Conservation (phyloP, 2,329 filamentous ascomycete genomes). For the Mycosphaerella arachidis region DNA sequence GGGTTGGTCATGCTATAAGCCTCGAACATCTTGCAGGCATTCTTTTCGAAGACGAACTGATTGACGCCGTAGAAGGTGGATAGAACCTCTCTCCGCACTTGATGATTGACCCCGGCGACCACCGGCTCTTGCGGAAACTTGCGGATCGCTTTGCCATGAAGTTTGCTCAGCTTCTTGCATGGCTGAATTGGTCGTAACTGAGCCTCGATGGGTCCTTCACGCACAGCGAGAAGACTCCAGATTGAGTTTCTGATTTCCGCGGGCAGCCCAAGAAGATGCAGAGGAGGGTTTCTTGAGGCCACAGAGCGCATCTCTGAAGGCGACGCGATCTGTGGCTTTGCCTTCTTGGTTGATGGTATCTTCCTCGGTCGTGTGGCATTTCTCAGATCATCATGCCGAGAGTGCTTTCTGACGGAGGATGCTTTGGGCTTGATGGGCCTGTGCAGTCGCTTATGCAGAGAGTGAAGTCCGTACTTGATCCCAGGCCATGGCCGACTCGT, state of each 20-base stretch:
- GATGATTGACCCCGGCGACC: constrained; percentile 14
- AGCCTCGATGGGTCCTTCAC: constrained; percentile 15
- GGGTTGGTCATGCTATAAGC: constrained; percentile 14
- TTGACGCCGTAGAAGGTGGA: constrained; percentile 22
- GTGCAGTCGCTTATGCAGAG: constrained; percentile 16
- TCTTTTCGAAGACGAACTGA: constrained; percentile 17
- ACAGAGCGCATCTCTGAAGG: constrained; percentile 2
- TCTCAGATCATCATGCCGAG: constrained; percentile 1
- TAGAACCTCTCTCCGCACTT: constrained; percentile 18
- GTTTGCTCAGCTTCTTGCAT: constrained; percentile 10
- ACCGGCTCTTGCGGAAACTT: constrained; percentile 18
- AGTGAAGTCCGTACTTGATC: constrained; percentile 12
- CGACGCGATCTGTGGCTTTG: not conserved
- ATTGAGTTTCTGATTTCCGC: constrained; percentile 20
- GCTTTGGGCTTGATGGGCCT: constrained; percentile 1
- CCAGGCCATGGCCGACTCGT: constrained; percentile 17
- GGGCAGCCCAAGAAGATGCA: constrained; percentile 15
- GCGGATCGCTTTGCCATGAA: constrained; percentile 10
- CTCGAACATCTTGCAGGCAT: constrained; percentile 11
- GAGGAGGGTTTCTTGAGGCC: constrained; percentile 12
- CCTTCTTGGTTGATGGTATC: constrained; percentile 4
- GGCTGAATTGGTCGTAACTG: constrained; percentile 16
- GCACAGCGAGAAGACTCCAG: constrained; percentile 15
- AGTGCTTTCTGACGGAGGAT: constrained; percentile 7
- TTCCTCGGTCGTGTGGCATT: not conserved